phyloP scores from a whole-genome alignment of 75 land plant genomes.

The Adiantum capillusveneris region DNA sequence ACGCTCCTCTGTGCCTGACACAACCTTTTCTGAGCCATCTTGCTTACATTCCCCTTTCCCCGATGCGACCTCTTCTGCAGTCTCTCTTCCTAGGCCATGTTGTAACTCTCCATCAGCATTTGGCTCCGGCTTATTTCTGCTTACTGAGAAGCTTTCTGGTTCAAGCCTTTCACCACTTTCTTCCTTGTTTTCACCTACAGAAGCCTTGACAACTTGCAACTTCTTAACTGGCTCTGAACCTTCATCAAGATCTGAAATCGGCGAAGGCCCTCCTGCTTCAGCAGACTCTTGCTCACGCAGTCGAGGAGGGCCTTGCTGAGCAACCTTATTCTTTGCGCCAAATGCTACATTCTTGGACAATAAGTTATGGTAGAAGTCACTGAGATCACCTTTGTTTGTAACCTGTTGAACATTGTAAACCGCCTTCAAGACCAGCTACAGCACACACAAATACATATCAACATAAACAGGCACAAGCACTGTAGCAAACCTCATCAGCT shows the following conservation, averaged over 20 bases:
- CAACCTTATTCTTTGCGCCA: constrained; percentile 37
- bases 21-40: background rate
- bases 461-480: background rate
- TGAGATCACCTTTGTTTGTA: constrained; percentile 77
- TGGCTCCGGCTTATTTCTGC: too few relatives aligned
- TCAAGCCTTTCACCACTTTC: too few relatives aligned
- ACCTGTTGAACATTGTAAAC: constrained; percentile 35
- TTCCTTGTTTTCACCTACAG: too few relatives aligned
- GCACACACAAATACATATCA: too few relatives aligned
- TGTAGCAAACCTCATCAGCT: constrained; percentile 66
- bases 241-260: too few relatives aligned
- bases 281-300: constrained; percentile 4
- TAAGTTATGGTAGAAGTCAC: constrained; percentile 83
- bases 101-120: too few relatives aligned
- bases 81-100: too few relatives aligned
- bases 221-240: too few relatives aligned
- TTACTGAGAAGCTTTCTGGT: too few relatives aligned
- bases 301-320: constrained; percentile 8
- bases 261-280: constrained; percentile 1
- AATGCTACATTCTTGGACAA: constrained; percentile 79
- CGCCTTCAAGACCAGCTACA: background rate
- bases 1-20: background rate
- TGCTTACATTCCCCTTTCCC: background rate
- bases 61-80: too few relatives aligned
- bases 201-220: too few relatives aligned